Evolutionary conservation across 495 filamentous ascomycete genomes (phyloP).

Genomic region (Neurospora pannonica): DNA sequence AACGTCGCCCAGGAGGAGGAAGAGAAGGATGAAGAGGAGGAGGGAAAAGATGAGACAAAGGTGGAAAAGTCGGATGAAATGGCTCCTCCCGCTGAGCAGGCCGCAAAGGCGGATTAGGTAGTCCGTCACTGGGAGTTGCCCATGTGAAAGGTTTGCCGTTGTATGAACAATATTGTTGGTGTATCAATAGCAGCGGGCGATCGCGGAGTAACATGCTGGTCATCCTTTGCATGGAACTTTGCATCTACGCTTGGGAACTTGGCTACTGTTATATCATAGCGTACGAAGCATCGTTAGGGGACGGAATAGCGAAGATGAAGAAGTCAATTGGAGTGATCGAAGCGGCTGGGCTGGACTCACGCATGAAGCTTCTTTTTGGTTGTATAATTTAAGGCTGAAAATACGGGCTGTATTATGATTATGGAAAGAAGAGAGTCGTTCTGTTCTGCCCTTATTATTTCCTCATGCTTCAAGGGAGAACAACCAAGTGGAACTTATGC

Average conservation of each 20-base stretch:
- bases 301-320: constrained; percentile 2
- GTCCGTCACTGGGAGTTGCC: not conserved
- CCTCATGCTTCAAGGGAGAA: not conserved
- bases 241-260: not conserved
- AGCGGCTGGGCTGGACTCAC: not conserved
- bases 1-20: not conserved
- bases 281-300: constrained; percentile 1
- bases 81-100: not conserved
- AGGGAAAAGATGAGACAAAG: constrained; percentile 5
- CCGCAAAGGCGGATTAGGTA: not conserved
- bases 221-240: too few relatives aligned
- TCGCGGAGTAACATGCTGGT: too few relatives aligned
- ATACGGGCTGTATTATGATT: not conserved
- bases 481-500: not conserved
- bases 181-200: too few relatives aligned
- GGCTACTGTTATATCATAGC: not conserved
- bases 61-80: constrained; percentile 2
- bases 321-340: not conserved
- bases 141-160: not conserved
- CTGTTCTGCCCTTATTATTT: not conserved
- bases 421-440: not conserved
- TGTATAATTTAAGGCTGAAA: not conserved
- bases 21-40: constrained; percentile 14
- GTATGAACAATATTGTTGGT: not conserved
- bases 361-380: not conserved